Percentiles rank a stretch among this genome's conserved stretches.
Evolutionary conservation across 495 filamentous ascomycete species (phyloP).

Genomic region (Penicillium chermesinum): DNA sequence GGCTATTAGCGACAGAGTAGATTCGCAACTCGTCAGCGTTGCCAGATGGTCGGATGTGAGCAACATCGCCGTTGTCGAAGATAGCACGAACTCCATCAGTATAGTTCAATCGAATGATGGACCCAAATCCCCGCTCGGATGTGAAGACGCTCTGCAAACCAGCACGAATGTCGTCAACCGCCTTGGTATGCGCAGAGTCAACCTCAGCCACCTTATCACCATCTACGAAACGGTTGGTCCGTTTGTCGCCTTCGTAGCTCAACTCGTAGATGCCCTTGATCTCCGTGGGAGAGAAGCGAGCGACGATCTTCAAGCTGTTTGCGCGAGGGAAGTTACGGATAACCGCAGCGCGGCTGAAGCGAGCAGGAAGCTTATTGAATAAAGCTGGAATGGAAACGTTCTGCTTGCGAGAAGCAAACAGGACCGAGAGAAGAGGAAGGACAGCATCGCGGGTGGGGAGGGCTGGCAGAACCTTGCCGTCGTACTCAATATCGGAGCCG

Average conservation of each 20-base stretch:
- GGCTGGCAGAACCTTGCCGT: slow-evolving; percentile 16
- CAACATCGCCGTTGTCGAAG: slow-evolving; percentile 24
- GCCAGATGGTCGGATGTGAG: slow-evolving; percentile 26
- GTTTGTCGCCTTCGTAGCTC: neutral
- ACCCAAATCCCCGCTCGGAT: slow-evolving; percentile 13
- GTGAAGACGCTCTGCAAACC: slow-evolving; percentile 20
- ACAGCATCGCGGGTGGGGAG: slow-evolving; percentile 27
- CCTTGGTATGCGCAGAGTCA: neutral
- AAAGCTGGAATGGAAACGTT: slow-evolving; percentile 12
- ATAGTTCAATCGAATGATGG: slow-evolving; percentile 18
- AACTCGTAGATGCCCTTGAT: neutral
- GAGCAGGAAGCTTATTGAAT: slow-evolving; percentile 16
- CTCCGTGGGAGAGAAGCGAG: slow-evolving; percentile 16
- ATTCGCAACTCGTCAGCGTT: slow-evolving; percentile 29
- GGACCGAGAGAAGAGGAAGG: slow-evolving; percentile 16
- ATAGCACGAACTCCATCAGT: slow-evolving; percentile 23
- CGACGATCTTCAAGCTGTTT: slow-evolving; percentile 22
- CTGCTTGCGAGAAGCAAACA: slow-evolving; percentile 12
- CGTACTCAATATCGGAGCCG: slow-evolving; percentile 19
- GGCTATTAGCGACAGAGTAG: slow-evolving; percentile 20
- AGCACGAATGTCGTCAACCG: slow-evolving; percentile 8
- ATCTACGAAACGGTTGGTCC: neutral
- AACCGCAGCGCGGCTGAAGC: slow-evolving; percentile 18
- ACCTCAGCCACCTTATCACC: neutral
- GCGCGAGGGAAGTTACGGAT: slow-evolving; percentile 26